Evolutionary conservation across 495 filamentous ascomycete species (phyloP).

Genomic region (Penicillium macrosclerotiorum): DNA sequence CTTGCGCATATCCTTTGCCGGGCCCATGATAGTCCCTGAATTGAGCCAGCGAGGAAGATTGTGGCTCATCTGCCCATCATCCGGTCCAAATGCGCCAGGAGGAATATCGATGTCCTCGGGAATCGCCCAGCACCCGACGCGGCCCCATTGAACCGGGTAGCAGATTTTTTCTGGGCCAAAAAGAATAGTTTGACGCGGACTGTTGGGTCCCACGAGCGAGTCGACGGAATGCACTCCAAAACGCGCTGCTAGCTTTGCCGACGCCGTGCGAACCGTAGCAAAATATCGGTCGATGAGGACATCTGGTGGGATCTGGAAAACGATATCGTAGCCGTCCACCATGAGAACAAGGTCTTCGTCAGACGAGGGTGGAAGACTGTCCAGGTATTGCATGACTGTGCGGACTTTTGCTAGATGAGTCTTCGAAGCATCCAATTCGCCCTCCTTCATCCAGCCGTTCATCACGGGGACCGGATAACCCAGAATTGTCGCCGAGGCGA

Average conservation of each 20-base stretch:
- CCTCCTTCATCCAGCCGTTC: constrained; percentile 17
- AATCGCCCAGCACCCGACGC: constrained; percentile 14
- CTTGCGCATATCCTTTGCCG: constrained; percentile 12
- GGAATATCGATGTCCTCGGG: constrained; percentile 11
- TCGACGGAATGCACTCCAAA: constrained; percentile 4
- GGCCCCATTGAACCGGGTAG: constrained; percentile 8
- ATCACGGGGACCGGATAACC: constrained; percentile 14
- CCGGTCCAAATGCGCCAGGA: constrained; percentile 8
- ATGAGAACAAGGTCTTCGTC: constrained; percentile 18
- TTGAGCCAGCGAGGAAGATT: constrained; percentile 14
- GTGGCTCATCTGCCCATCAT: constrained; percentile 8
- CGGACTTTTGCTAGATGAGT: constrained; percentile 17
- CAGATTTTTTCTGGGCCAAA: constrained; percentile 18
- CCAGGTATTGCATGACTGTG: constrained; percentile 13
- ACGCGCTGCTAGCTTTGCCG: constrained; percentile 7
- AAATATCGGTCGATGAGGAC: constrained; percentile 18
- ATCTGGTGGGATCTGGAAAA: constrained; percentile 14
- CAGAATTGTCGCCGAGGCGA: constrained; percentile 11
- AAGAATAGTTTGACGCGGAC: constrained; percentile 11
- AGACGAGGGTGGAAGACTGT: constrained; percentile 6
- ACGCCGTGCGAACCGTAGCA: constrained; percentile 4
- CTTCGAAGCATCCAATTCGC: constrained; percentile 12
- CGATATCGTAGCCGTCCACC: constrained; percentile 16
- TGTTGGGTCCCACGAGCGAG: background rate
- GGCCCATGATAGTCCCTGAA: constrained; percentile 18